Evolutionary conservation across 129 eudicot genomes (phyloP), one percentile per base, ranked within the genome.

Genomic region (Centrapalus pauciflorus): DNA sequence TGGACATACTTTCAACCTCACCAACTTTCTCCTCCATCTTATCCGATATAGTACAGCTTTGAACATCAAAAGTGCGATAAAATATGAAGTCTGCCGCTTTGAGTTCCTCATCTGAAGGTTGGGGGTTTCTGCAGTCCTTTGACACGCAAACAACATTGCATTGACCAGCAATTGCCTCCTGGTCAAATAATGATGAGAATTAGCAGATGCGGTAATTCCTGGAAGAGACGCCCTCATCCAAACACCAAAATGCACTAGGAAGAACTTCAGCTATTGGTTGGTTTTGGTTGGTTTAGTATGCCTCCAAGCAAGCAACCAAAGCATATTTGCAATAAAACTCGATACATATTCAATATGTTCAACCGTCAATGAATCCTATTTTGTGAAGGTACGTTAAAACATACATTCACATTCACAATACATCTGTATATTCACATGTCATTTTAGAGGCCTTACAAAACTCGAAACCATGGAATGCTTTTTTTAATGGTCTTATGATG

Each of bases 81-180:
- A 91, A 91, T 38, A 91, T 66, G 50, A 78, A 83, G 77, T 91
- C 88, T 0, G 96, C 94, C 70, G 70, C 72, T 56, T 81, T 56
- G 66, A 85, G 82, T 75, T 91, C 80, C 51, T 85, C 80, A 37
- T 64, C 80, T 70, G 97, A 82, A 50, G 96, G 97, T 69, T 87
- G 96, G 24, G 75, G 83, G 58, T 91, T 91, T 79, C 97, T 81
- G 38, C 46, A 48, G 70, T 91, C 96, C 75, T 65, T 75, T 41
- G 97, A 91, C 28, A 73, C 62, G 70, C 97, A 91, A 23, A 91
- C 83, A 72, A 91, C 90, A 83, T 81, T 80, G 93, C 96, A 83
- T 66, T 64, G 81, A 51, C 96, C 96, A 78, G 90, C 90, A 76
- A 91, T 83, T 25, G 94, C 77, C 75, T 91, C 97, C 97, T 91